Conservation (phyloP, 306 rosid species). For the Ormosia semicastrata region DNA sequence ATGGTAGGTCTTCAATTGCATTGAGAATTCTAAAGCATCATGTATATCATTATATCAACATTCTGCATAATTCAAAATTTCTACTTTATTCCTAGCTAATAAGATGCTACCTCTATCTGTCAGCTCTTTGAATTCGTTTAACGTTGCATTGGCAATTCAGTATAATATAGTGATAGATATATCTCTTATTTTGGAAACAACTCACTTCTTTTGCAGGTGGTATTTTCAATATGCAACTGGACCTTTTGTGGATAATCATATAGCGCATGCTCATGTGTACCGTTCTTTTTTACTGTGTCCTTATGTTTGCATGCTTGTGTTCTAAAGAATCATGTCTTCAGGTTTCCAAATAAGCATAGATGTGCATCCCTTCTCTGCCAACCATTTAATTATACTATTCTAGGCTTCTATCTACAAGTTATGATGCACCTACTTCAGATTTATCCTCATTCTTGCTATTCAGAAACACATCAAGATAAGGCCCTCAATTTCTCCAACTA, state of each 20-base stretch:
- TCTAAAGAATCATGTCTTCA: neutral
- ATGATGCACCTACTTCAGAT: neutral
- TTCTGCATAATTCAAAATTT: neutral
- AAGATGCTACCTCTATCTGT: neutral
- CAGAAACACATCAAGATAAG: neutral
- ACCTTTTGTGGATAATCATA: neutral
- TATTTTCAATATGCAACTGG: neutral
- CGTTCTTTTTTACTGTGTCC: neutral
- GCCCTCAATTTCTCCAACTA: neutral
- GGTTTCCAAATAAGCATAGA: neutral
- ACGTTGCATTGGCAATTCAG: neutral
- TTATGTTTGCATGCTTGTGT: neutral
- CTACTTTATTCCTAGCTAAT: neutral
- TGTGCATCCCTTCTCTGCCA: neutral
- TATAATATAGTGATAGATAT: neutral
- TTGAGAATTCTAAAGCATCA: neutral
- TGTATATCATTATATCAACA: neutral
- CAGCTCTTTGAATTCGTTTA: neutral
- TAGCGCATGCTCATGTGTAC: neutral
- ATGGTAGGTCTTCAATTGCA: slow-evolving; percentile 57
- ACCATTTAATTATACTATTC: neutral
- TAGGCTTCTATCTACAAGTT: slow-evolving; percentile 9
- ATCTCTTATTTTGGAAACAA: neutral
- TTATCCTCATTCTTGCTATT: neutral
- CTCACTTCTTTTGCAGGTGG: neutral